Evolutionary conservation across 495 filamentous ascomycete genomes (phyloP).

Genomic region (Xanthoparmelia taractica): DNA sequence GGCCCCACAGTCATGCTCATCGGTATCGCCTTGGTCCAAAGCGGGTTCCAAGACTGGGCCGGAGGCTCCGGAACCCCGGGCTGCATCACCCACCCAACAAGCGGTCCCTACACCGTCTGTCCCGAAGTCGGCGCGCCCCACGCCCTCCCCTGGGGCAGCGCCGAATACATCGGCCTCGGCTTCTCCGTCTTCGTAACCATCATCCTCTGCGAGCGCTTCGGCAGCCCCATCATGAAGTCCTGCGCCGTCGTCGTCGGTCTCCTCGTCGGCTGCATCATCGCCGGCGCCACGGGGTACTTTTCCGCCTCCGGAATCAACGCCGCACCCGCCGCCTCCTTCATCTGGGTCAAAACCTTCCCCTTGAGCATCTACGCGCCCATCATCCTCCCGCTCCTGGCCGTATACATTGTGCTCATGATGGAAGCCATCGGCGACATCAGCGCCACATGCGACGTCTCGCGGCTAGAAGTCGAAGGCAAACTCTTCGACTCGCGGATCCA

Average conservation of each 20-base stretch:
- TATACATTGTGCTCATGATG: slow-evolving; percentile 83
- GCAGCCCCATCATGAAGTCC: slow-evolving; percentile 66
- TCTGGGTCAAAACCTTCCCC: slow-evolving; percentile 86
- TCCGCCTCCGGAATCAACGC: slow-evolving; percentile 58
- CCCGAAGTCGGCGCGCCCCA: slow-evolving; percentile 67
- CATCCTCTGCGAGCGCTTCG: slow-evolving; percentile 77
- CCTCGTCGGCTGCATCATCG: slow-evolving; percentile 80
- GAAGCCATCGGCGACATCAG: slow-evolving; percentile 72
- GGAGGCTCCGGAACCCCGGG: slow-evolving; percentile 54
- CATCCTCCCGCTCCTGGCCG: slow-evolving; percentile 73
- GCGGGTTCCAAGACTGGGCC: slow-evolving; percentile 77
- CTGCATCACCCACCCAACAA: slow-evolving; percentile 50
- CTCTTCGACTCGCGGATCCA: slow-evolving; percentile 86
- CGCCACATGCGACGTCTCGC: slow-evolving; percentile 66
- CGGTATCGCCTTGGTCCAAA: slow-evolving; percentile 64
- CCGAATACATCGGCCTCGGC: slow-evolving; percentile 82
- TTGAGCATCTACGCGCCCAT: slow-evolving; percentile 74
- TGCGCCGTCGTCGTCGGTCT: slow-evolving; percentile 75
- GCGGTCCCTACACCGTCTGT: slow-evolving; percentile 55
- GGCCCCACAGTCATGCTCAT: slow-evolving; percentile 72
- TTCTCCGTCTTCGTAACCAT: slow-evolving; percentile 89
- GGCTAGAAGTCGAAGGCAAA: slow-evolving; percentile 69
- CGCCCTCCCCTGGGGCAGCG: slow-evolving; percentile 77
- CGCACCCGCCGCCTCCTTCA: slow-evolving; percentile 66
- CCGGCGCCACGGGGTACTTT: slow-evolving; percentile 78